A percentile compares a stretch with the other conserved stretches of the same genome.
Conservation (phyloP, 139 green algal genomes). For the Auxenochlorella pyrenoidosa region DNA sequence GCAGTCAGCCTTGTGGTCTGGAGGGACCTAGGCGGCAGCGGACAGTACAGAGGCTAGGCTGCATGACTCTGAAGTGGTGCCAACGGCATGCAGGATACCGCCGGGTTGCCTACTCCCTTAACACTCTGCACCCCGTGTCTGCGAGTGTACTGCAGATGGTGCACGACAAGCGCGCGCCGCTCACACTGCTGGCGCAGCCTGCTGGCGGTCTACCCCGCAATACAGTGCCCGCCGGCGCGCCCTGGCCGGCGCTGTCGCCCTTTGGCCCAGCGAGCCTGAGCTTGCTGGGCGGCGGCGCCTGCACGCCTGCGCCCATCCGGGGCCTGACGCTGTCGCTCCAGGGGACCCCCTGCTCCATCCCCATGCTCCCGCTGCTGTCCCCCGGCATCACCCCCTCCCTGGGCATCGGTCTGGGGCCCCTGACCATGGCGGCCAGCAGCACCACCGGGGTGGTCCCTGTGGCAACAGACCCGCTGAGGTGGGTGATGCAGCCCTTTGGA, state of each 20-base stretch:
- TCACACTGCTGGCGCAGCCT: neutral
- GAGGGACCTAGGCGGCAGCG: too few species aligned
- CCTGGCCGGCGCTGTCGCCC: neutral
- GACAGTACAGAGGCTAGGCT: too few species aligned
- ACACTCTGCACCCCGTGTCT: too few species aligned
- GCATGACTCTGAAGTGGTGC: too few species aligned
- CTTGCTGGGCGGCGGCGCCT: neutral
- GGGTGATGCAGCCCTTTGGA: too few species aligned
- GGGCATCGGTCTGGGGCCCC: neutral
- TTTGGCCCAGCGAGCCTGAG: too few species aligned
- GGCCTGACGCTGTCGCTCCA: neutral
- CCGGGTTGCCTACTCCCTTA: too few species aligned
- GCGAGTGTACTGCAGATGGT: too few species aligned
- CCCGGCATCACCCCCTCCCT: neutral
- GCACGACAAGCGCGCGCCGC: too few species aligned
- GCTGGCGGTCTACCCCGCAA: neutral
- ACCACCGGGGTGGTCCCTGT: neutral
- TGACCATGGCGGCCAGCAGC: neutral
- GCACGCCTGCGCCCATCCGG: neutral
- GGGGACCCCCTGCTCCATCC: slow-evolving; percentile 8
- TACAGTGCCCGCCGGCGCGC: too few species aligned
- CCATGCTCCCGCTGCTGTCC: slow-evolving; percentile 14
- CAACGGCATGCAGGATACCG: too few species aligned
- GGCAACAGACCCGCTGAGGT: slow-evolving; percentile 20
- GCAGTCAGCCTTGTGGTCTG: too few species aligned